These are phyloP conservation scores for Neofusicoccum sp. DNA, from an alignment of 2,329 filamentous ascomycete species.

Conservation along the genomic window DNA sequence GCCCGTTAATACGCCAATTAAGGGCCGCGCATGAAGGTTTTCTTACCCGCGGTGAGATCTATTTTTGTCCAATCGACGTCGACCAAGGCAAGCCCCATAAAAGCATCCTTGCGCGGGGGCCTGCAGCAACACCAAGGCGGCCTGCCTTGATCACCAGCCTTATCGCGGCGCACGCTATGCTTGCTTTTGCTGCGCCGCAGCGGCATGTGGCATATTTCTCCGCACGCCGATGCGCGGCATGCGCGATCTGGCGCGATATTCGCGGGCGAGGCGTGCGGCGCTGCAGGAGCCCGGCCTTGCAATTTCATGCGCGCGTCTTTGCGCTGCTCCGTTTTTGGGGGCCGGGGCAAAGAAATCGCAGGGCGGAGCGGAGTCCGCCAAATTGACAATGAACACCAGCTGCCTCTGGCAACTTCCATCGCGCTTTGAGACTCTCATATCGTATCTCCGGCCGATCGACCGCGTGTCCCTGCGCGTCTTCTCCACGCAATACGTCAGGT, in stretches of 20 bases:
- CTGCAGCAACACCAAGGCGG: not conserved
- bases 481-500: not conserved
- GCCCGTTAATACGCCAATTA: constrained; percentile 7
- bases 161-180: not conserved
- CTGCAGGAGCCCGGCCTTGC: not conserved
- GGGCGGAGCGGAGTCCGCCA: not conserved
- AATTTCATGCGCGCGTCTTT: not conserved
- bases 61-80: not conserved
- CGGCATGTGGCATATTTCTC: not conserved
- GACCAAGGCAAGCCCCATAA: not conserved
- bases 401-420: constrained; percentile 2
- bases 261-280: not conserved
- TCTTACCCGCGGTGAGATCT: not conserved
- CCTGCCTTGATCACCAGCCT: constrained; percentile 5
- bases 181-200: not conserved
- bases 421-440: not conserved
- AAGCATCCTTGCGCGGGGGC: constrained; percentile 5
- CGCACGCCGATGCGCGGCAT: constrained; percentile 5
- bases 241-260: constrained; percentile 1
- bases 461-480: not conserved
- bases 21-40: not conserved
- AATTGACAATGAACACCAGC: not conserved
- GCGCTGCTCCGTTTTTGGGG: not conserved
- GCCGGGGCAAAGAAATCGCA: not conserved
- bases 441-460: not conserved